phyloP scores from a whole-genome alignment of 306 rosid species.

The Cucumis hystrix region DNA sequence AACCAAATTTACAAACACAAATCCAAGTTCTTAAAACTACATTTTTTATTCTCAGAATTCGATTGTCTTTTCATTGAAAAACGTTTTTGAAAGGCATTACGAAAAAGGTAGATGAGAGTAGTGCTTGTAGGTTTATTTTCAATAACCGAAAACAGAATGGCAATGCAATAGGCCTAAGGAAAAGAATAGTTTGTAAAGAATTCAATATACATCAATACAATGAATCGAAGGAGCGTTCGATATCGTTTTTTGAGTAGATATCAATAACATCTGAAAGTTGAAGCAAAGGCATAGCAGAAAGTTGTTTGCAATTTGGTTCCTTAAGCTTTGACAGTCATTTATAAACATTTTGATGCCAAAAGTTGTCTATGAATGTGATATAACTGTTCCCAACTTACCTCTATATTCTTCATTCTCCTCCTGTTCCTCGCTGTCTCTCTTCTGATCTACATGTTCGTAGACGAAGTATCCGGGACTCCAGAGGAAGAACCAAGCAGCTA shows the following conservation, averaged over 20 bases:
- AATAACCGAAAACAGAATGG: too few species aligned
- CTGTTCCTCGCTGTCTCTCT: neutral
- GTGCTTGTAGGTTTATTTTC: too few species aligned
- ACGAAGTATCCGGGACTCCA: neutral
- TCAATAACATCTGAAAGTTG: neutral
- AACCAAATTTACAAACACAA: too few species aligned
- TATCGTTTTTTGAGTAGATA: neutral
- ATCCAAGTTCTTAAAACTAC: too few species aligned
- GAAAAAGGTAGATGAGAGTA: too few species aligned
- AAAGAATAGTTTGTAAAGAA: neutral
- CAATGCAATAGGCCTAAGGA: too few species aligned
- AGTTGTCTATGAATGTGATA: neutral
- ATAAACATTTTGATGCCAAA: neutral
- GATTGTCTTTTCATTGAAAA: too few species aligned
- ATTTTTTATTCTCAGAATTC: too few species aligned
- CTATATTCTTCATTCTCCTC: neutral
- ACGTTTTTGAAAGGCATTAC: too few species aligned
- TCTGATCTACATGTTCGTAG: neutral
- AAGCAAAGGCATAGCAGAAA: neutral
- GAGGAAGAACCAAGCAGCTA: slow-evolving; percentile 4
- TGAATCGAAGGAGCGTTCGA: neutral
- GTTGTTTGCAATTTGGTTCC: neutral
- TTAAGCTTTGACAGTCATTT: neutral
- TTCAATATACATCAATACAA: neutral
- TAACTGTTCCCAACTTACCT: neutral